Percentiles rank a stretch among this genome's conserved stretches.
Evolutionary conservation across 2,329 filamentous ascomycete genomes (phyloP).

Genomic region (Fusarium piperis): DNA sequence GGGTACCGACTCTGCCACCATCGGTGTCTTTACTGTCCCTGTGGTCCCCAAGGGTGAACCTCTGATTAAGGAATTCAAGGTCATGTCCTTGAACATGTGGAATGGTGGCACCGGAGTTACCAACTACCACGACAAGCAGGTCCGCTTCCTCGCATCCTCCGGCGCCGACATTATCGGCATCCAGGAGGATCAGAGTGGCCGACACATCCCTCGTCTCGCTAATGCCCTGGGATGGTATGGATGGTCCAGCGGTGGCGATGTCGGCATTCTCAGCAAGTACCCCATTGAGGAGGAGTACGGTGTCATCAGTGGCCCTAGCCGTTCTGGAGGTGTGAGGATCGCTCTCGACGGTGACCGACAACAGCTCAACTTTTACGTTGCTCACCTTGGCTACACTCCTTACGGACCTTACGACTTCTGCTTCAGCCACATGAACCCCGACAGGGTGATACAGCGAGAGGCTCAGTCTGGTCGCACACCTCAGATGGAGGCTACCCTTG

Average conservation of each 20-base stretch:
- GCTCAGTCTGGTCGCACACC: slow-evolving; percentile 49
- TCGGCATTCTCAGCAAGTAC: slow-evolving; percentile 51
- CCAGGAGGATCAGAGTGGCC: slow-evolving; percentile 48
- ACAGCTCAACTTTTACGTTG: slow-evolving; percentile 49
- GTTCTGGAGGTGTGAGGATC: slow-evolving; percentile 46
- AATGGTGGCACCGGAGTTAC: slow-evolving; percentile 49
- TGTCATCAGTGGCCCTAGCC: slow-evolving; percentile 32
- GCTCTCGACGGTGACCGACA: slow-evolving; percentile 46
- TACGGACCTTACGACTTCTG: slow-evolving; percentile 58
- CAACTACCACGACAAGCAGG: slow-evolving; percentile 51
- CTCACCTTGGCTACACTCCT: slow-evolving; percentile 50
- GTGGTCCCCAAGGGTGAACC: slow-evolving; percentile 38
- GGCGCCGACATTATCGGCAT: slow-evolving; percentile 51
- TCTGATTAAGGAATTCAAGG: slow-evolving; percentile 48
- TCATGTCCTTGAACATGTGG: slow-evolving; percentile 55
- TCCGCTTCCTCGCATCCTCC: slow-evolving; percentile 46
- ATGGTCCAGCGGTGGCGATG: slow-evolving; percentile 46
- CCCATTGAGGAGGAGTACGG: slow-evolving; percentile 48
- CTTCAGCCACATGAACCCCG: slow-evolving; percentile 47
- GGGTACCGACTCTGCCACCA: slow-evolving; percentile 37
- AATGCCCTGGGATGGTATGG: slow-evolving; percentile 52
- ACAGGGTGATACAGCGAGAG: slow-evolving; percentile 49
- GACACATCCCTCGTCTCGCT: slow-evolving; percentile 47
- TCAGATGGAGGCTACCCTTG: slow-evolving; percentile 50
- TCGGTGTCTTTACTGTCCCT: slow-evolving; percentile 46